These are phyloP conservation scores for Mycena sp. DNA, from an alignment of 1,284 basidiomycete species.

Conservation along the genomic window DNA sequence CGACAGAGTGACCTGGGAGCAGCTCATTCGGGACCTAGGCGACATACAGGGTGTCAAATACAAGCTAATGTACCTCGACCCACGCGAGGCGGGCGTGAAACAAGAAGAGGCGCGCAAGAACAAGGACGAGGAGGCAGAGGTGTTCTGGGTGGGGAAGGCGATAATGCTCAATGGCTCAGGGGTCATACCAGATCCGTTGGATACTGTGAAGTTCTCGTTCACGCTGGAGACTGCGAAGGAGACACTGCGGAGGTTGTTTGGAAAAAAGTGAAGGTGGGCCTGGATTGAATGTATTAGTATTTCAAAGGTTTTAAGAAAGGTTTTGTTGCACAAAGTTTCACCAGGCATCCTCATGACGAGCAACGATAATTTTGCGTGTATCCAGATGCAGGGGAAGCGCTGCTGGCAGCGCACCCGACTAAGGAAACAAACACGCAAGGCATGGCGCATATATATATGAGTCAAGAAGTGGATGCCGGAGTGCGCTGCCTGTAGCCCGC, in stretches of 20 bases:
- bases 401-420: too few relatives aligned
- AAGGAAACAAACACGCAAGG: too few relatives aligned
- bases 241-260: neutral
- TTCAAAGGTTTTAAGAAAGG: too few relatives aligned
- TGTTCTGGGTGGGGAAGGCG: conserved; percentile 1
- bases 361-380: too few relatives aligned
- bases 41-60: conserved; percentile 17
- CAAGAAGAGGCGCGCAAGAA: conserved; percentile 9
- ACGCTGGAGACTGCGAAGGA: conserved; percentile 2
- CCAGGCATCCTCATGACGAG: too few relatives aligned
- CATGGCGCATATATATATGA: too few relatives aligned
- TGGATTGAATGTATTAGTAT: too few relatives aligned
- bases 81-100: neutral
- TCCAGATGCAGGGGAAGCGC: too few relatives aligned
- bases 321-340: too few relatives aligned
- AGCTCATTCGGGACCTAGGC: neutral
- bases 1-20: neutral
- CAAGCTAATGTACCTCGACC: neutral
- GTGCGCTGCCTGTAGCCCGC: too few relatives aligned
- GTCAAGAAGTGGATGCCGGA: too few relatives aligned
- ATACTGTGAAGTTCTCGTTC: conserved; percentile 8
- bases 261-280: neutral
- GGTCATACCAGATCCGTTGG: neutral
- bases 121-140: conserved; percentile 1
- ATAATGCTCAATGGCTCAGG: neutral